phyloP scores from a whole-genome alignment of 768 basidiomycete species.

The Amanita exitialis region DNA sequence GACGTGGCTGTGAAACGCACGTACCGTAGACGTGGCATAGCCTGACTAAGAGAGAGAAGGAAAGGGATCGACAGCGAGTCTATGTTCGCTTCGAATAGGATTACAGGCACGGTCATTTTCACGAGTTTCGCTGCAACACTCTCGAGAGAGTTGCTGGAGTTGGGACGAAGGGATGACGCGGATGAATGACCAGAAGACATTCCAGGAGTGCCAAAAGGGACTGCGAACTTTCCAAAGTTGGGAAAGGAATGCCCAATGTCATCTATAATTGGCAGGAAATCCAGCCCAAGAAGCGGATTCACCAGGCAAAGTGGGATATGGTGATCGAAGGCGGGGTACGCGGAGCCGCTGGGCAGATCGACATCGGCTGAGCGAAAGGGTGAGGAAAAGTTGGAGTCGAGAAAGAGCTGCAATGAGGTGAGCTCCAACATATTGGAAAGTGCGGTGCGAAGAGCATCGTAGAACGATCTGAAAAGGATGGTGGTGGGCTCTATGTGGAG shows the following conservation, averaged over 20 bases:
- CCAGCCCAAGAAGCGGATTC: slow-evolving; percentile 36
- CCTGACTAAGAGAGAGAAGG: slow-evolving; percentile 41
- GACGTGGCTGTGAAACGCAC: slow-evolving; percentile 57
- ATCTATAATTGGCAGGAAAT: slow-evolving; percentile 34
- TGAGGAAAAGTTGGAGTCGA: slow-evolving; percentile 45
- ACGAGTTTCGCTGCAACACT: slow-evolving; percentile 44
- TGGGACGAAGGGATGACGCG: slow-evolving; percentile 44
- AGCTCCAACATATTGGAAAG: slow-evolving; percentile 54
- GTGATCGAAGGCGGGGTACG: slow-evolving; percentile 50
- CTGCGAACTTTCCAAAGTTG: slow-evolving; percentile 49
- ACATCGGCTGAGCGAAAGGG: slow-evolving; percentile 28
- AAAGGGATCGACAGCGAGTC: slow-evolving; percentile 47
- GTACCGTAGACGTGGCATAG: slow-evolving; percentile 52
- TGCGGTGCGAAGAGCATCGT: slow-evolving; percentile 38
- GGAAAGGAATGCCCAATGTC: slow-evolving; percentile 26
- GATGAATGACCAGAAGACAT: slow-evolving; percentile 62
- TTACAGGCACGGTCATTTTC: slow-evolving; percentile 36
- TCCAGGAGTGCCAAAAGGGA: slow-evolving; percentile 45
- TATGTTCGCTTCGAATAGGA: slow-evolving; percentile 50
- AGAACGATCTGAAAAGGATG: slow-evolving; percentile 35
- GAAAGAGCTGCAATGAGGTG: slow-evolving; percentile 41
- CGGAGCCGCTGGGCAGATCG: slow-evolving; percentile 44
- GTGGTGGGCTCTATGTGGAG: slow-evolving; percentile 36
- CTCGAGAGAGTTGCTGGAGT: slow-evolving; percentile 48
- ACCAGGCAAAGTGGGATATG: slow-evolving; percentile 50